These are phyloP conservation scores for Entamoeba histolytica DNA, from an alignment of 208 protist genomes.

Conservation along the genomic window DNA sequence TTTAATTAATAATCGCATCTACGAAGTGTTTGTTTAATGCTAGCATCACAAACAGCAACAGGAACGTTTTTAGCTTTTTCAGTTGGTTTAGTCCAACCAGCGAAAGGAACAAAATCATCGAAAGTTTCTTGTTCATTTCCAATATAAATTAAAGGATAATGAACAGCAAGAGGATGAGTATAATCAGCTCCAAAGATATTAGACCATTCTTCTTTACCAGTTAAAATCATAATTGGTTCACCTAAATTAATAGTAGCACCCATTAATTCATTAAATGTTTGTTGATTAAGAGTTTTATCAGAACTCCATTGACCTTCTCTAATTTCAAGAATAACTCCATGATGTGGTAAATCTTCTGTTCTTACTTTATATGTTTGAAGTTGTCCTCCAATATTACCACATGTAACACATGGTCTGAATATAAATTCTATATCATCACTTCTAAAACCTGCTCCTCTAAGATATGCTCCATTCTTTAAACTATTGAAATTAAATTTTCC, in stretches of 20 bases:
- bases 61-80: not conserved
- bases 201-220: not conserved
- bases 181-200: not conserved
- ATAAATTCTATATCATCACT: not conserved
- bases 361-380: not conserved
- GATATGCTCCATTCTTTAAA: not conserved
- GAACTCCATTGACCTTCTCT: not conserved
- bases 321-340: not conserved
- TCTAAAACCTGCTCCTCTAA: not conserved
- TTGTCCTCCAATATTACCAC: not conserved
- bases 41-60: not conserved
- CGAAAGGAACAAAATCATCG: not conserved
- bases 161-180: not conserved
- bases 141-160: not conserved
- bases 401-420: not conserved
- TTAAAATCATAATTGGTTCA: not conserved
- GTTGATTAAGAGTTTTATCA: not conserved
- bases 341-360: not conserved
- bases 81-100: not conserved
- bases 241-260: not conserved
- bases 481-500: not conserved
- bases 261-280: not conserved
- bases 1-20: not conserved
- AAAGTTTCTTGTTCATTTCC: not conserved
- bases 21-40: not conserved